Percentiles rank a stretch among this genome's conserved stretches.
Conservation (phyloP, 768 basidiomycete genomes). For the Mycena leptocephala region DNA sequence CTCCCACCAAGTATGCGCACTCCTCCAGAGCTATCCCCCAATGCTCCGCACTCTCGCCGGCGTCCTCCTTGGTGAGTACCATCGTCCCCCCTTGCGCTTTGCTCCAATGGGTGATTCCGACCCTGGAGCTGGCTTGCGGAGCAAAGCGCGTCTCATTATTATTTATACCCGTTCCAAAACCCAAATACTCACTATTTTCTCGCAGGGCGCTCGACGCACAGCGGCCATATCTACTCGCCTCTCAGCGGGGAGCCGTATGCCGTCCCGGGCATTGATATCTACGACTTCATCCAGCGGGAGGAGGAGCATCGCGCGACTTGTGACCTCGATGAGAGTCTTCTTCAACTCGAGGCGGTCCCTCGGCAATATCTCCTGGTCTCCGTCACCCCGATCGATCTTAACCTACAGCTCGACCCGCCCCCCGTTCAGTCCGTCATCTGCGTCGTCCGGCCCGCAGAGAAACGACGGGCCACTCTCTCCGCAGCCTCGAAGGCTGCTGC, state of each 20-base stretch:
- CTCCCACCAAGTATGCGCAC: no score
- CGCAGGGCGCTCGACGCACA: neutral
- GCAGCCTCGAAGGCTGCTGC: neutral
- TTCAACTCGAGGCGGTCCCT: slow-evolving; percentile 61
- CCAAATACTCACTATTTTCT: neutral
- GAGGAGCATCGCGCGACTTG: neutral
- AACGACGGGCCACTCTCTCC: neutral
- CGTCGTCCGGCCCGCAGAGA: no score
- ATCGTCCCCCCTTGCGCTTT: neutral
- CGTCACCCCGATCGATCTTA: slow-evolving; percentile 33
- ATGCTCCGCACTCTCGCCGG: no score
- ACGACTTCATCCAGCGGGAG: neutral
- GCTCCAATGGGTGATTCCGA: neutral
- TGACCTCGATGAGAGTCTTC: slow-evolving; percentile 82
- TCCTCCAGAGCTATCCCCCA: no score
- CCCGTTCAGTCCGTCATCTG: neutral
- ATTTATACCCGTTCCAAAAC: no score
- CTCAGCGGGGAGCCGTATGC: neutral
- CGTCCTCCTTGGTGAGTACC: no score
- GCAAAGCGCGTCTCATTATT: neutral
- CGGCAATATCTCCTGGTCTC: no score
- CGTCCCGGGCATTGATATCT: neutral
- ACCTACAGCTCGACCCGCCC: slow-evolving; percentile 9
- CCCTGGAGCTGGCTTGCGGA: slow-evolving; percentile 1
- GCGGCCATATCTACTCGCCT: neutral